Conservation (phyloP, 192 early-diverging fungal genomes). For the Mortierella claussenii region DNA sequence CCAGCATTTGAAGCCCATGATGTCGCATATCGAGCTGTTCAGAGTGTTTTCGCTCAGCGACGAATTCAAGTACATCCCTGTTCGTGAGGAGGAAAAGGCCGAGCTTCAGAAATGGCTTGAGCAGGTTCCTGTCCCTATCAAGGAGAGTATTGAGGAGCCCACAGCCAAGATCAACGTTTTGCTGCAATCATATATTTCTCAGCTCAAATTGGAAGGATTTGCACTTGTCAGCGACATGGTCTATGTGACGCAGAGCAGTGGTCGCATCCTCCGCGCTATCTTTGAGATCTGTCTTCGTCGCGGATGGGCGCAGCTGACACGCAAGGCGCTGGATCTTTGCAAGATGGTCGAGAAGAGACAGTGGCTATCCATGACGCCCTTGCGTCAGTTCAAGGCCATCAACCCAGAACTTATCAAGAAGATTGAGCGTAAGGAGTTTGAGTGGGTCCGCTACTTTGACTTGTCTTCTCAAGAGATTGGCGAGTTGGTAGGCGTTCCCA, state of each 20-base stretch:
- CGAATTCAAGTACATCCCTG: conserved; percentile 95
- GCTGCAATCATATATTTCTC: conserved; percentile 95
- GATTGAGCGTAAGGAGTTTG: conserved; percentile 93
- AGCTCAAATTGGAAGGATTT: conserved; percentile 92
- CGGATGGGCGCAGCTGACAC: conserved; percentile 94
- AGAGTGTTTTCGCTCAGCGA: conserved; percentile 87
- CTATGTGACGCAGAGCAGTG: conserved; percentile 96
- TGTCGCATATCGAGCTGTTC: conserved; percentile 91
- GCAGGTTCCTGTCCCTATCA: conserved; percentile 95
- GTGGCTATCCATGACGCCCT: conserved; percentile 96
- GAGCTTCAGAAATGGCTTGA: conserved; percentile 90
- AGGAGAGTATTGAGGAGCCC: conserved; percentile 91
- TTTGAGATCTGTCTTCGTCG: conserved; percentile 96
- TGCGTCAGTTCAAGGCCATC: conserved; percentile 89
- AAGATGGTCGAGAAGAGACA: conserved; percentile 97
- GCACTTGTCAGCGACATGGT: conserved; percentile 98
- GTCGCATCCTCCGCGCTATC: conserved; percentile 93
- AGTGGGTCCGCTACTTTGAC: conserved; percentile 96
- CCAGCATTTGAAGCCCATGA: conserved; percentile 90
- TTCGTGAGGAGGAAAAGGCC: conserved; percentile 93
- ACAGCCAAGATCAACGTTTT: conserved; percentile 95
- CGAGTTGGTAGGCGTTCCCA: conserved; percentile 87
- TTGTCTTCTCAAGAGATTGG: conserved; percentile 92
- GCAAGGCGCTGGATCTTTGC: conserved; percentile 90
- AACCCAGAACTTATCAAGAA: conserved; percentile 85